Evolutionary conservation across 306 rosid genomes (phyloP).

Genomic region (Sicyos edulis): DNA sequence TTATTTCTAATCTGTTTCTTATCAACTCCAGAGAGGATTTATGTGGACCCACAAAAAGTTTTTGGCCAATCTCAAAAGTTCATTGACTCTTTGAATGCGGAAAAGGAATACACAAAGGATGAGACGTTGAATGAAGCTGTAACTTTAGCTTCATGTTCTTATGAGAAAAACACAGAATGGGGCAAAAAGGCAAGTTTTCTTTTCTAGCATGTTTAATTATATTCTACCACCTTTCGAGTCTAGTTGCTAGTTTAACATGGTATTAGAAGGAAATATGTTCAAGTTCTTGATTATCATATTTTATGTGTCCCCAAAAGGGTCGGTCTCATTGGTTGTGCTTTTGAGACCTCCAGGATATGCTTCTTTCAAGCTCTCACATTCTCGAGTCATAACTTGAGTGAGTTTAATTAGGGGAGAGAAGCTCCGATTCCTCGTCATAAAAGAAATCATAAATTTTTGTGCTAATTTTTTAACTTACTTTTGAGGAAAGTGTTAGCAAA

Average conservation of each 20-base stretch:
- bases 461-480: not conserved
- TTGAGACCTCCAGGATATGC: too few species aligned
- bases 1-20: not conserved
- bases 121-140: constrained; percentile 31
- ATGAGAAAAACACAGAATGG: constrained; percentile 38
- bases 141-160: constrained; percentile 31
- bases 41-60: constrained; percentile 25
- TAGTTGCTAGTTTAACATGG: not conserved
- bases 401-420: too few species aligned
- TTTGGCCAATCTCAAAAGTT: constrained; percentile 30
- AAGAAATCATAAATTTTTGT: not conserved
- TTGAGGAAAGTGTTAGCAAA: not conserved
- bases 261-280: not conserved
- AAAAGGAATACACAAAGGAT: constrained; percentile 21
- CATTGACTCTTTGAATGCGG: constrained; percentile 31
- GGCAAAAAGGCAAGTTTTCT: constrained; percentile 34
- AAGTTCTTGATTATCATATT: too few species aligned
- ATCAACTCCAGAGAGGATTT: constrained; percentile 27
- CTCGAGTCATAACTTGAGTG: too few species aligned
- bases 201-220: not conserved
- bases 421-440: too few species aligned
- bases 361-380: too few species aligned
- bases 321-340: too few species aligned
- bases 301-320: too few species aligned
- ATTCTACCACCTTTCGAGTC: not conserved